These are phyloP conservation scores for Diaporthe ilicicola DNA, from an alignment of 2,329 filamentous ascomycete genomes.

Conservation along the genomic window DNA sequence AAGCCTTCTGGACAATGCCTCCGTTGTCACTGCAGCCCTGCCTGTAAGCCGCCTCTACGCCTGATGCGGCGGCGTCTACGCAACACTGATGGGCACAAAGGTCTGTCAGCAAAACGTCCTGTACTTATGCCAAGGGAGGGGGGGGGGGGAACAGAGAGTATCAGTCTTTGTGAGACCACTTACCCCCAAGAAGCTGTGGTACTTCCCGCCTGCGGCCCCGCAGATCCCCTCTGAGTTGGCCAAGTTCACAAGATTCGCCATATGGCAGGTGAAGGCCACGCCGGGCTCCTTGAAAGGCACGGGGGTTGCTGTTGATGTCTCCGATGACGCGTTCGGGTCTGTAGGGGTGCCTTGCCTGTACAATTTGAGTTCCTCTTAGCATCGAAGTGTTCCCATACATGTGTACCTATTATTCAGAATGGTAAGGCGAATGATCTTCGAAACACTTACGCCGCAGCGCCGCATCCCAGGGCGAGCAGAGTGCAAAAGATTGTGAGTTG, in stretches of 20 bases:
- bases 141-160: too few relatives aligned
- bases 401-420: too few relatives aligned
- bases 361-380: not conserved
- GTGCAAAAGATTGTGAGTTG: not conserved
- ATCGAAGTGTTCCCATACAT: too few relatives aligned
- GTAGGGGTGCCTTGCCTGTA: not conserved
- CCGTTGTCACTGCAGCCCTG: slow-evolving; percentile 20
- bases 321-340: not conserved
- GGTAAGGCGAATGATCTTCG: not conserved
- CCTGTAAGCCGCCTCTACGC: not conserved
- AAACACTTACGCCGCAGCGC: not conserved
- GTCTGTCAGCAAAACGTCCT: not conserved
- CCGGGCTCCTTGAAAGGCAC: not conserved
- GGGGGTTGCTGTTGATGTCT: not conserved
- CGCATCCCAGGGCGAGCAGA: slow-evolving; percentile 1
- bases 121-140: too few relatives aligned
- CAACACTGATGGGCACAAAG: not conserved
- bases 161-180: too few relatives aligned
- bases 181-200: not conserved
- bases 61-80: not conserved
- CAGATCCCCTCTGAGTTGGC: not conserved
- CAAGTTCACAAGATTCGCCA: not conserved
- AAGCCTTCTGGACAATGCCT: not conserved
- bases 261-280: not conserved
- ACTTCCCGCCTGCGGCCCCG: not conserved